phyloP scores from a whole-genome alignment of 768 basidiomycete species.

The Macrolepiota albuminosa region DNA sequence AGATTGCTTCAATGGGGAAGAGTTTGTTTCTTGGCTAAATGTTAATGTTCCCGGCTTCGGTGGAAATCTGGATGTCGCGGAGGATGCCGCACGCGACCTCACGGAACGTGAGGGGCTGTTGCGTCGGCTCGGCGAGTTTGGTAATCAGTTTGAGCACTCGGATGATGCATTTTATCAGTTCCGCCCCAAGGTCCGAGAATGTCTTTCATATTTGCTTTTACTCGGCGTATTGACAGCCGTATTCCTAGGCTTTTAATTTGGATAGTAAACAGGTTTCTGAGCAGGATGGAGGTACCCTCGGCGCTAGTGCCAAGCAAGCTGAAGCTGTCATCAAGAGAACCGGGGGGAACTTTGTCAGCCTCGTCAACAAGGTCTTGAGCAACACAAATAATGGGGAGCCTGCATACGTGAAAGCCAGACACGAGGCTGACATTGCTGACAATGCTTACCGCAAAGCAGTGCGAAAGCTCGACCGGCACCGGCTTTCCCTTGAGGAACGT shows the following conservation, averaged over 20 bases:
- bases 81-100: slow-evolving; percentile 63
- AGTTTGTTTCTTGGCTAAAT: slow-evolving; percentile 82
- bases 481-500: slow-evolving; percentile 81
- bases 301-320: slow-evolving; percentile 24
- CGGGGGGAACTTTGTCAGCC: slow-evolving; percentile 53
- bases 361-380: slow-evolving; percentile 69
- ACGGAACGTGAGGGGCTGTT: slow-evolving; percentile 58
- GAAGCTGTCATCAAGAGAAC: slow-evolving; percentile 68
- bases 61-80: slow-evolving; percentile 73
- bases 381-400: slow-evolving; percentile 53
- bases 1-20: slow-evolving; percentile 85
- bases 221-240: not conserved
- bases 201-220: not conserved
- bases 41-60: slow-evolving; percentile 74
- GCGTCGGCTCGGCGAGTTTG: slow-evolving; percentile 76
- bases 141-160: slow-evolving; percentile 73
- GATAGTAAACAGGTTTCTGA: slow-evolving; percentile 28
- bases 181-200: slow-evolving; percentile 57
- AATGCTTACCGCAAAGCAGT: slow-evolving; percentile 73
- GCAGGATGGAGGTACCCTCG: slow-evolving; percentile 14
- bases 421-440: slow-evolving; percentile 81
- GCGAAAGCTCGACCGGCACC: slow-evolving; percentile 77
- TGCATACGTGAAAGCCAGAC: slow-evolving; percentile 60
- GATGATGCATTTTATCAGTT: slow-evolving; percentile 86
- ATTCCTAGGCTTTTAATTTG: slow-evolving; percentile 54